Evolutionary conservation across 164 flowering plant species (phyloP), one percentile per base, ranked within the genome.

Genomic region (Vitis labrusca): DNA sequence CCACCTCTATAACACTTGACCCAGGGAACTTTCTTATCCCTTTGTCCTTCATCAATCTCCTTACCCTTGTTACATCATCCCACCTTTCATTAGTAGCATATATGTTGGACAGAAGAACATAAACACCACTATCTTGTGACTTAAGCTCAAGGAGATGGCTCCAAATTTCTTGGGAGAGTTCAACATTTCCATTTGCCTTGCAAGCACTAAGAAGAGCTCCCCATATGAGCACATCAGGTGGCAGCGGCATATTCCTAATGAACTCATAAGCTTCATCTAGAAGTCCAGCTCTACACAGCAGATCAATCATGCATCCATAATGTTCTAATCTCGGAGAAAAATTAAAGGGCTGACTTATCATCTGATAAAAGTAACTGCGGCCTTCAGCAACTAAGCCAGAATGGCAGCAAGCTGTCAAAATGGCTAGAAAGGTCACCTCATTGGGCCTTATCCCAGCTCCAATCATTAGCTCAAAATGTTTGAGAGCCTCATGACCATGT

Each of bases 201-300:
- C 85, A 87, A 68, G 86, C 84, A 78, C 84, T 81, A 14, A 87
- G 81, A 73, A 87, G 73, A 52, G 89, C 76, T 63, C 91, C 87
- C 87, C 83, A 79, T 57, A 84, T 85, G 6, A 69, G 78, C 62
- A 77, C 78, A 81, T 87, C 89, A 62, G 89, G 85, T 50, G 50
- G 59, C 83, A 82, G 74, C 2, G 87, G 83, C 91, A 85, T 85
- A 3, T 63, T 61, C 49, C 52, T 68, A 67, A 80, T 74, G 61
- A 85, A 68, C 32, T 72, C 81, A 13, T 32, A 76, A 15, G 89
- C 91, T 75, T 85, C 86, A 51, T 76, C 74, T 58, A 85, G 32
- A 14, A 76, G 77, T 56, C 88, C 89, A 10, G 89, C 87, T 10
- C 78, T 79, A 49, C 91, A 82, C 8, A 87, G 76, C 79, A 87